Evolutionary conservation across 352 stramenopile genomes (phyloP).

Genomic region (Phytophthora palmivora): DNA sequence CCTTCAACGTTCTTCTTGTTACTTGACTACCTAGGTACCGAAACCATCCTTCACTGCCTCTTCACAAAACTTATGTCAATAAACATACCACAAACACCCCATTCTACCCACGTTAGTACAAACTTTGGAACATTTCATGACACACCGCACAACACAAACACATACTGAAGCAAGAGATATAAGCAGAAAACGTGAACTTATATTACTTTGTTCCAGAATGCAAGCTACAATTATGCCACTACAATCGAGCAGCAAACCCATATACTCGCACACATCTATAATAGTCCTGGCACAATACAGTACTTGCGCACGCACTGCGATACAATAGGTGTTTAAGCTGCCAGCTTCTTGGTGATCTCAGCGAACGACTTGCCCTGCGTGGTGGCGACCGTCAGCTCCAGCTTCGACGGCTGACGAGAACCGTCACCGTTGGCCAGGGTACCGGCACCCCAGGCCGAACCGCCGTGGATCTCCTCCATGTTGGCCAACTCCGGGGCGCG

Average conservation of each 20-base stretch:
- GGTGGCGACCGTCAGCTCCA: constrained; percentile 81
- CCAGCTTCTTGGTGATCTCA: constrained; percentile 78
- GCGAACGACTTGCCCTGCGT: constrained; percentile 88
- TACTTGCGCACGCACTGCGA: not conserved
- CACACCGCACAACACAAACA: not conserved
- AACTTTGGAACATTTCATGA: not conserved
- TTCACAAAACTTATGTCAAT: no score
- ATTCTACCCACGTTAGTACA: no score
- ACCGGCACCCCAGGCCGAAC: constrained; percentile 33
- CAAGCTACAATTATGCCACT: not conserved
- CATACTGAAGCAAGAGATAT: not conserved
- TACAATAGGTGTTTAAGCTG: constrained; percentile 38
- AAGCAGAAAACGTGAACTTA: not conserved
- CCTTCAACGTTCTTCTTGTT: no score
- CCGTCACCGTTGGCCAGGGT: constrained; percentile 30
- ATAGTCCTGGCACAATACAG: not conserved
- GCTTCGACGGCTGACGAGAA: constrained; percentile 68
- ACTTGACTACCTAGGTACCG: no score
- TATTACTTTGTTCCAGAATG: not conserved
- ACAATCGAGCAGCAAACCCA: not conserved
- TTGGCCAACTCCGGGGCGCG: constrained; percentile 31
- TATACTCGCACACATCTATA: not conserved
- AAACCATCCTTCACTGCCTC: no score
- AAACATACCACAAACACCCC: no score
- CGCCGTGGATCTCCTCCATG: constrained; percentile 39